These are phyloP conservation scores for Pythium coloratum DNA, from an alignment of 352 stramenopile species.

Conservation along the genomic window DNA sequence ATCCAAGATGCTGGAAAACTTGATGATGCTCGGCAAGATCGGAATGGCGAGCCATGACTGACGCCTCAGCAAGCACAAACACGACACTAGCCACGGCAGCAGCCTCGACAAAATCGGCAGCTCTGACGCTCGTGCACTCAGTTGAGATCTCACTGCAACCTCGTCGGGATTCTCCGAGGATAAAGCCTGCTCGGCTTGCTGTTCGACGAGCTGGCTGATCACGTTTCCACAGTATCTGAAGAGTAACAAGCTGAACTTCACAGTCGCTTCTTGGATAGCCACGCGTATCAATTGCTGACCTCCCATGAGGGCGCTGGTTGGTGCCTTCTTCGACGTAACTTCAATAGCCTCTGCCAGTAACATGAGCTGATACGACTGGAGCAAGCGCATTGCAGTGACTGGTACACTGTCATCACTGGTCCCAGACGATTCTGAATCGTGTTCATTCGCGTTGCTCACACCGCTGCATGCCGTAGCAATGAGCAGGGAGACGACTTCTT, in stretches of 20 bases:
- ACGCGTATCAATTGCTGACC: conserved; percentile 23
- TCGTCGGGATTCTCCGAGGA: not conserved
- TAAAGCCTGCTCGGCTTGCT: conserved; percentile 44
- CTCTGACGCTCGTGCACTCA: conserved; percentile 17
- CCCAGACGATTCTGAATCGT: not conserved
- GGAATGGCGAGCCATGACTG: conserved; percentile 77
- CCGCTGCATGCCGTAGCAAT: conserved; percentile 22
- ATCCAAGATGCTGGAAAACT: conserved; percentile 65
- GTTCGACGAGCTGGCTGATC: conserved; percentile 42
- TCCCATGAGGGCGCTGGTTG: not conserved
- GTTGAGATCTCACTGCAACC: not conserved
- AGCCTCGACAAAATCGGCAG: conserved; percentile 62
- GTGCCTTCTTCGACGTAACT: conserved; percentile 44
- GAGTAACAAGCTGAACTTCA: conserved; percentile 67
- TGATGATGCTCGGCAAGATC: conserved; percentile 62
- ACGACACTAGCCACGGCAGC: conserved; percentile 79
- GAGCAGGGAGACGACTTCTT: conserved; percentile 36
- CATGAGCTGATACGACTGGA: conserved; percentile 80
- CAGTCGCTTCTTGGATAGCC: conserved; percentile 68
- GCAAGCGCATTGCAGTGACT: conserved; percentile 41
- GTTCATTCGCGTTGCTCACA: not conserved
- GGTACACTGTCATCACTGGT: conserved; percentile 26
- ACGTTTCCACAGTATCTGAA: conserved; percentile 60
- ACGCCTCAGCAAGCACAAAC: conserved; percentile 73
- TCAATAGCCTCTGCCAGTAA: conserved; percentile 74